These are phyloP conservation scores for Acidomyces sp. DNA, from an alignment of 495 filamentous ascomycete species.

Conservation along the genomic window DNA sequence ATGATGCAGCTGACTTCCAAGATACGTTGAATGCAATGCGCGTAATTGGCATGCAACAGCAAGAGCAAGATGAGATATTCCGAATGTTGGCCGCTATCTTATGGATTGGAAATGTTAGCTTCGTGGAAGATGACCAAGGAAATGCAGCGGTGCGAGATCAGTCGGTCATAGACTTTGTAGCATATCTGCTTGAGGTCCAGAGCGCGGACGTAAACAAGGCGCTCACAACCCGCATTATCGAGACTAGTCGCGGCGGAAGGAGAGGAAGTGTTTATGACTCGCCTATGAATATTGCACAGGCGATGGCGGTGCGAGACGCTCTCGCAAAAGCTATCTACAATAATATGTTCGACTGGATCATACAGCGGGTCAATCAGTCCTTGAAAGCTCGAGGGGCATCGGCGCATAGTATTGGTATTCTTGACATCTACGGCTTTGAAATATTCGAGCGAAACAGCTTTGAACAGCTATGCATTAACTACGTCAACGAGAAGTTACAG, in stretches of 20 bases:
- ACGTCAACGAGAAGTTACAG: slow-evolving; percentile 98
- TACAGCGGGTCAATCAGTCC: slow-evolving; percentile 80
- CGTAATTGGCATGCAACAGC: slow-evolving; percentile 75
- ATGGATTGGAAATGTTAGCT: slow-evolving; percentile 90
- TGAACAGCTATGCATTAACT: slow-evolving; percentile 99
- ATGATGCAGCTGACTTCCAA: slow-evolving; percentile 79
- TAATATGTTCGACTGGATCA: slow-evolving; percentile 99
- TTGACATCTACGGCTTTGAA: slow-evolving; percentile 99
- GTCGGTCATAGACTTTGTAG: slow-evolving; percentile 83
- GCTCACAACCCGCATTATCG: slow-evolving; percentile 76
- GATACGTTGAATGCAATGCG: slow-evolving; percentile 93
- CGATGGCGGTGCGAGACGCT: slow-evolving; percentile 84
- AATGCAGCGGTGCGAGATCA: slow-evolving; percentile 76
- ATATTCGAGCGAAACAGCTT: slow-evolving; percentile 99
- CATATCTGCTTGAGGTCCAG: slow-evolving; percentile 86
- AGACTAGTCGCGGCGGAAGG: slow-evolving; percentile 73
- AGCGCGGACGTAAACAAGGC: slow-evolving; percentile 69
- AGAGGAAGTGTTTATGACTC: slow-evolving; percentile 79
- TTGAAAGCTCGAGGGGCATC: slow-evolving; percentile 63
- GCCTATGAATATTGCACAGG: slow-evolving; percentile 80
- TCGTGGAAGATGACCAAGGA: slow-evolving; percentile 74
- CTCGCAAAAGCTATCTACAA: slow-evolving; percentile 90
- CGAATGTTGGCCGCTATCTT: slow-evolving; percentile 86
- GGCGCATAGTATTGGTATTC: slow-evolving; percentile 82
- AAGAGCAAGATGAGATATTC: slow-evolving; percentile 93